Percentiles rank a stretch among this genome's conserved stretches.
Evolutionary conservation across 1,284 basidiomycete genomes (phyloP).

Genomic region (Cryptococcus floricola): DNA sequence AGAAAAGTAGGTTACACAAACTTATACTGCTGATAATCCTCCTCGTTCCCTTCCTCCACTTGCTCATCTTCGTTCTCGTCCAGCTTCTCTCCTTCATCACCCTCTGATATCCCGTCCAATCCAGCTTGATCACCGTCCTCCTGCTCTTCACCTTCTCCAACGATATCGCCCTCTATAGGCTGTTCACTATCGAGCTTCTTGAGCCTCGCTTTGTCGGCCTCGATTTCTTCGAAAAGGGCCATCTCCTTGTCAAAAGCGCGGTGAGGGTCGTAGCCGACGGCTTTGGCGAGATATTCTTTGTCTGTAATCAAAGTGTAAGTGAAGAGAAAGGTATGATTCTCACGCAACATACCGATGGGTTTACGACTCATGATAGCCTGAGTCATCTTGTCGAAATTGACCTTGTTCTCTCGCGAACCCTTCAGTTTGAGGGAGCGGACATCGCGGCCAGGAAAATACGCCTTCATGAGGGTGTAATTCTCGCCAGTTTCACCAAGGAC

Average conservation of each 20-base stretch:
- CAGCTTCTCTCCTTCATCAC: background rate
- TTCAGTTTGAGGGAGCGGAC: conserved; percentile 37
- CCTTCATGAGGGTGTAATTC: conserved; percentile 42
- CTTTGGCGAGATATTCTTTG: conserved; percentile 32
- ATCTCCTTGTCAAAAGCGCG: conserved; percentile 27
- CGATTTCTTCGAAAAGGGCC: conserved; percentile 30
- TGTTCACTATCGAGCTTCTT: conserved; percentile 3
- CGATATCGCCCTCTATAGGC: background rate
- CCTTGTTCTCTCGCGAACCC: conserved; percentile 31
- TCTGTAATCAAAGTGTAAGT: conserved; percentile 14
- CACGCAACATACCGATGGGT: conserved; percentile 27
- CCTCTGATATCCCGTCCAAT: background rate
- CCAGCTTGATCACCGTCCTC: background rate
- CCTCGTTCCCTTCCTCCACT: background rate
- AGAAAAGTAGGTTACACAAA: background rate
- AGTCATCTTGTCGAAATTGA: conserved; percentile 34
- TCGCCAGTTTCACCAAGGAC: conserved; percentile 40
- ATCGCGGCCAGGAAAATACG: conserved; percentile 39
- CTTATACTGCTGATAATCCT: background rate
- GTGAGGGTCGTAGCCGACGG: conserved; percentile 30
- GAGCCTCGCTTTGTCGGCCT: conserved; percentile 22
- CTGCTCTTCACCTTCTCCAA: conserved; percentile 14
- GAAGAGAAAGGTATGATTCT: background rate
- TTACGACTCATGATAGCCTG: conserved; percentile 34
- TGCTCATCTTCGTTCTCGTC: background rate